phyloP scores from a whole-genome alignment of 2,329 filamentous ascomycete genomes.

The Aspergillus fijiensis region DNA sequence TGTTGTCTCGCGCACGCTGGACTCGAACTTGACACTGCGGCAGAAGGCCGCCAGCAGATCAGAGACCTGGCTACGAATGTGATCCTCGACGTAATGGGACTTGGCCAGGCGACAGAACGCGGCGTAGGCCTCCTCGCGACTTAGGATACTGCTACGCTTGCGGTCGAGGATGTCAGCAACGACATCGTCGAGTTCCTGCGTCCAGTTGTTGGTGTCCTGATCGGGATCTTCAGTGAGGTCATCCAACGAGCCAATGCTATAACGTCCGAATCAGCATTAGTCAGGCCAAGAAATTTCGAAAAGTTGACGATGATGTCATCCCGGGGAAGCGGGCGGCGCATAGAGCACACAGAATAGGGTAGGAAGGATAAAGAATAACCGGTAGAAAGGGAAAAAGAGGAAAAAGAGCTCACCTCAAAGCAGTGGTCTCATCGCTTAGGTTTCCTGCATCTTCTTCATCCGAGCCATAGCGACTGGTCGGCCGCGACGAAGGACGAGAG shows the following conservation, averaged over 20 bases:
- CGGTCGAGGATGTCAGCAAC: slow-evolving; percentile 72
- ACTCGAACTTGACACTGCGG: slow-evolving; percentile 68
- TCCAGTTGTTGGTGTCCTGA: slow-evolving; percentile 56
- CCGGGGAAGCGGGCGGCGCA: slow-evolving; percentile 15
- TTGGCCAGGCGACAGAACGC: slow-evolving; percentile 66
- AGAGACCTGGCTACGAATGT: slow-evolving; percentile 58
- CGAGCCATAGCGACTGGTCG: slow-evolving; percentile 55
- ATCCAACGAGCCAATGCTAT: slow-evolving; percentile 65
- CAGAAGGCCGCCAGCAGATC: slow-evolving; percentile 67
- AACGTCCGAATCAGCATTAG: slow-evolving; percentile 10
- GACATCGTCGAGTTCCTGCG: slow-evolving; percentile 61
- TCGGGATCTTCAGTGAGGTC: slow-evolving; percentile 59
- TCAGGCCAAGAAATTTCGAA: slow-evolving; percentile 2
- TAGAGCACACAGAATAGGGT: neutral
- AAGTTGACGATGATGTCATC: slow-evolving; percentile 36
- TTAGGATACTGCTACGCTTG: slow-evolving; percentile 73
- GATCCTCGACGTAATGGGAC: slow-evolving; percentile 64
- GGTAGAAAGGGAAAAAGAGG: slow-evolving; percentile 8
- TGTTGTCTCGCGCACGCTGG: slow-evolving; percentile 66
- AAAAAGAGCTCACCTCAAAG: slow-evolving; percentile 51
- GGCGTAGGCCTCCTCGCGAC: slow-evolving; percentile 64
- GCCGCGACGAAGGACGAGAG: slow-evolving; percentile 56
- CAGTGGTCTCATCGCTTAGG: slow-evolving; percentile 56
- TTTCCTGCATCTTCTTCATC: slow-evolving; percentile 59
- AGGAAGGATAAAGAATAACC: slow-evolving; percentile 11